Base-by-base conservation (phyloP, 371 early-diverging fungal species). In the Syncephalastrum monosporum region DNA sequence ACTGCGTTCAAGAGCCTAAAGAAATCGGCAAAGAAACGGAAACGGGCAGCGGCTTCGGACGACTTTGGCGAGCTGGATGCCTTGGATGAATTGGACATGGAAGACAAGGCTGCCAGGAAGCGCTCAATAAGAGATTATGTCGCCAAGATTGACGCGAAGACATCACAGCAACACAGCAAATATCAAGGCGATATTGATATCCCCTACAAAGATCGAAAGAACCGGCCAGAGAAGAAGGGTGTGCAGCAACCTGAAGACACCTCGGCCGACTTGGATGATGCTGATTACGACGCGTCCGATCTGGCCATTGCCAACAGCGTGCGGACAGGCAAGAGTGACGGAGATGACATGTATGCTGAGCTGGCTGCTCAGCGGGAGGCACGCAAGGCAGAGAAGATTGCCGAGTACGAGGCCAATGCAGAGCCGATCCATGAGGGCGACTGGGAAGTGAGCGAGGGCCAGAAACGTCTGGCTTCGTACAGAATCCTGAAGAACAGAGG, bases 401-500 rank as follows among this genome's bases (percentile, higher is more conserved):
- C 68, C 15, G 65, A 60, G 53, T 79, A 65, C 57, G 78, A 74
- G 68, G 75, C 71, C 49, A 67, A 44, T 19, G 65, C 71, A 51
- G 65, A 64, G 64, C 72, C 72, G 46, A 69, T 69, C 59, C 65
- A 74, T 54, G 70, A 66, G 24, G 72, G 78, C 17, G 72, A 75
- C 29, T 63, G 71, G 6, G 50, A 71, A 24, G 73, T 83, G 16
- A 80, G 78, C 3, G 79, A 67, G 41, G 85, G 81, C 58, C 72
- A 79, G 47, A 96, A 96, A 72, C 92, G 98, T 50, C 70, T 79
- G 48, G 87, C 91, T 46, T 87, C 84, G 49, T 95, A 91, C 77
- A 84, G 89, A 66, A 98, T 98, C 57, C 82, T 97, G 67, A 91
- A 93, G 81, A 98, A 98, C 83, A 91, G 90, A 82, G 98, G 98